Conservation (phyloP, 2,329 filamentous ascomycete species). For the Diaporthe australafricana region DNA sequence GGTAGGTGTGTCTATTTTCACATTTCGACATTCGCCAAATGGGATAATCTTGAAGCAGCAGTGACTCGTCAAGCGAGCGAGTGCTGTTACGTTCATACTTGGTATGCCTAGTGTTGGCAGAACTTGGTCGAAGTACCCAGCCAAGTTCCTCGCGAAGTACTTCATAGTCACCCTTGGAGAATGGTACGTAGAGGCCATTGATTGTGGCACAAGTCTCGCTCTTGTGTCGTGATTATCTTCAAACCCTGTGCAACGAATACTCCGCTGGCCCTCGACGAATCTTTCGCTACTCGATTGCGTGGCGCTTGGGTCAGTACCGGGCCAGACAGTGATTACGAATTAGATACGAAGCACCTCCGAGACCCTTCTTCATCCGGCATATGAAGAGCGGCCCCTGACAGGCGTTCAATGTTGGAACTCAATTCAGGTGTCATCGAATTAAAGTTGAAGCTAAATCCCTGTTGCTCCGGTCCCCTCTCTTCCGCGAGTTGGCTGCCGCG, state of each 20-base stretch:
- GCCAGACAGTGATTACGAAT: background rate
- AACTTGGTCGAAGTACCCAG: background rate
- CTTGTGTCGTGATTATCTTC: background rate
- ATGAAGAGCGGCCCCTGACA: background rate
- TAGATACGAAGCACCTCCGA: background rate
- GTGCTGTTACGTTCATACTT: background rate
- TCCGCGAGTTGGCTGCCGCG: background rate
- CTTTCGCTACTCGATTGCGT: slow-evolving; percentile 2
- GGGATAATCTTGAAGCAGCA: slow-evolving; percentile 1
- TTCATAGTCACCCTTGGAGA: background rate
- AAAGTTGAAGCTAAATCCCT: slow-evolving; percentile 28
- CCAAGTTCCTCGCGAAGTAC: background rate
- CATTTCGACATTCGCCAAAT: background rate
- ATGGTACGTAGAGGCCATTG: background rate
- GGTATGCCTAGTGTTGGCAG: background rate
- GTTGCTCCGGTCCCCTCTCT: background rate
- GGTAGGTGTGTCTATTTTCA: slow-evolving; percentile 21
- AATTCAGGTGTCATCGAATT: slow-evolving; percentile 30
- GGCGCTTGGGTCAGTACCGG: background rate
- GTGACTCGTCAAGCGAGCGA: background rate
- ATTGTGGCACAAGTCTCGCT: background rate
- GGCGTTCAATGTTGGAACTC: slow-evolving; percentile 8
- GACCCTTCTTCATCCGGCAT: background rate
- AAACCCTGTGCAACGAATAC: slow-evolving; percentile 1
- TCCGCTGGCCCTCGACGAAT: background rate